Percentiles rank a stretch among this genome's conserved stretches.
phyloP scores from a whole-genome alignment of 1,284 basidiomycete species.

The Melampsora larici-populina region DNA sequence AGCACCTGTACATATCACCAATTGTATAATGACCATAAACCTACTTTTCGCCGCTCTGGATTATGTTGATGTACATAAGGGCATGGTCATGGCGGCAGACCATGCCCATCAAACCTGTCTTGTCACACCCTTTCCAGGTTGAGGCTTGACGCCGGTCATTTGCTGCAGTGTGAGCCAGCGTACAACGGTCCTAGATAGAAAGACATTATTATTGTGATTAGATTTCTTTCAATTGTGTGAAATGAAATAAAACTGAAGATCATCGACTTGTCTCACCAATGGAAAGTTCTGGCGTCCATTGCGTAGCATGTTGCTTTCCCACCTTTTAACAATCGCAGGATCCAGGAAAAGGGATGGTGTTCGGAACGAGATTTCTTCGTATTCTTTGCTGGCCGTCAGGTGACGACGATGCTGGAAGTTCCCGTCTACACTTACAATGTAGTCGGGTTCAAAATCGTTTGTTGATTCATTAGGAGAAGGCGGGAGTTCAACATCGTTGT shows the following conservation, averaged over 20 bases:
- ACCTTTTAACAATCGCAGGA: neutral
- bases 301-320: neutral
- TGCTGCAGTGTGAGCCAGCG: conserved; percentile 11
- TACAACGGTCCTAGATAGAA: conserved; percentile 4
- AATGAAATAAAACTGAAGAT: neutral
- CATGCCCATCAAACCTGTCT: conserved; percentile 21
- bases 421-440: too few species aligned
- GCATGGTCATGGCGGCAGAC: too few species aligned
- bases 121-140: conserved; percentile 28
- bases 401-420: conserved; percentile 32
- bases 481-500: too few species aligned
- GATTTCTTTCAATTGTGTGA: neutral
- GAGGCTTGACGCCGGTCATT: conserved; percentile 4
- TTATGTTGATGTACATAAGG: too few species aligned
- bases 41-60: too few species aligned
- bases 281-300: neutral
- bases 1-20: too few species aligned
- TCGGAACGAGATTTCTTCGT: neutral
- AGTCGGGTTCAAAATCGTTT: too few species aligned
- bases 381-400: conserved; percentile 9
- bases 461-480: too few species aligned
- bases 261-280: neutral
- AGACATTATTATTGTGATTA: too few species aligned
- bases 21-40: too few species aligned
- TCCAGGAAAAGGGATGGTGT: conserved; percentile 1